Evolutionary conservation across 768 basidiomycete genomes (phyloP).

Genomic region (Xanthoconium purpureum): DNA sequence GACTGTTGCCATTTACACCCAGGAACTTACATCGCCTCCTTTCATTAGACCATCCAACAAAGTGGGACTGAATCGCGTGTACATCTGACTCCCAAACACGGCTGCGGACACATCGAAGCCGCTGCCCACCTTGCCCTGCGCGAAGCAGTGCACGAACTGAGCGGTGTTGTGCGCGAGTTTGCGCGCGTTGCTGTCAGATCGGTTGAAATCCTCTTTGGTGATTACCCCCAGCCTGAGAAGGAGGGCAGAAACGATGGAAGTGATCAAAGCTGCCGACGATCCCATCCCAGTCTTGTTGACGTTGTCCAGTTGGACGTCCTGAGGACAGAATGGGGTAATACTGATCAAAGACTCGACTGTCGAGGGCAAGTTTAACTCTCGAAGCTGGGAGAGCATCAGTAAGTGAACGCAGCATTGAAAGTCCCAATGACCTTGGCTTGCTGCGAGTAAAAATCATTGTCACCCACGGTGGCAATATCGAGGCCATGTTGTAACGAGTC

Average conservation of each 20-base stretch:
- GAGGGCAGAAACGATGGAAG: constrained; percentile 85
- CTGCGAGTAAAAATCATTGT: constrained; percentile 99
- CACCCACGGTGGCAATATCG: constrained; percentile 81
- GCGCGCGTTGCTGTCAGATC: constrained; percentile 44
- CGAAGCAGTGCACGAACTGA: constrained; percentile 92
- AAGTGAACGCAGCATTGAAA: neutral
- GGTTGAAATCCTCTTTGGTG: constrained; percentile 44
- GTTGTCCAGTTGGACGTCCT: constrained; percentile 63
- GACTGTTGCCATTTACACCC: neutral
- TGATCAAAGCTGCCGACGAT: constrained; percentile 95
- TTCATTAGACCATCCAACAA: constrained; percentile 30
- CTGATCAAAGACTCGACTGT: constrained; percentile 60
- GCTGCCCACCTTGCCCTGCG: constrained; percentile 97
- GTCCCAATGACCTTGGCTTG: constrained; percentile 59
- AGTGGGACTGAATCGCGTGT: constrained; percentile 79
- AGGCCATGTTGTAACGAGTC: constrained; percentile 51
- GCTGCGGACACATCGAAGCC: constrained; percentile 96
- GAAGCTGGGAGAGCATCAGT: constrained; percentile 47
- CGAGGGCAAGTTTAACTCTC: constrained; percentile 55
- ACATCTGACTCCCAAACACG: constrained; percentile 91
- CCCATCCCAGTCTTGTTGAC: constrained; percentile 99
- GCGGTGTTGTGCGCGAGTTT: constrained; percentile 85
- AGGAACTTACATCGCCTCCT: constrained; percentile 20
- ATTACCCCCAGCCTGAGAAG: constrained; percentile 73
- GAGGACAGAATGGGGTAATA: constrained; percentile 74